A percentile compares a stretch with the other conserved stretches of the same genome.
phyloP scores from a whole-genome alignment of 129 eudicot species.

The Saussurea involucrata region DNA sequence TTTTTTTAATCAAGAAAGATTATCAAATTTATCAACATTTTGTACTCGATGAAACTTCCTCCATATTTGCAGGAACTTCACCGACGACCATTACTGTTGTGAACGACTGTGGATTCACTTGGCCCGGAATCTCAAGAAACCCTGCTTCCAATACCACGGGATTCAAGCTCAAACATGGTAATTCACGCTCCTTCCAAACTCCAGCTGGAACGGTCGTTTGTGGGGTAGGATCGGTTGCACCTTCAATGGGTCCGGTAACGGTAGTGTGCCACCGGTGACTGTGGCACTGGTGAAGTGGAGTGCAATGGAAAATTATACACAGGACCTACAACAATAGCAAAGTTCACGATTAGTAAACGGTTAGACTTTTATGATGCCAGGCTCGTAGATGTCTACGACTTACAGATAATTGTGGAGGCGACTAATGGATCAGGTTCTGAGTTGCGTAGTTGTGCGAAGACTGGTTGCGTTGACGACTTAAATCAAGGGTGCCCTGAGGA shows the following conservation, averaged over 20 bases:
- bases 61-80: constrained; percentile 21
- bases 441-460: constrained; percentile 19
- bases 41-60: background rate
- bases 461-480: constrained; percentile 33
- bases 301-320: background rate
- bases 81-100: constrained; percentile 7
- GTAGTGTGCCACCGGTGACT: constrained; percentile 15
- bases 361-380: constrained; percentile 29
- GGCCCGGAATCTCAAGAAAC: background rate
- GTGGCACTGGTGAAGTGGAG: constrained; percentile 12
- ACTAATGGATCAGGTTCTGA: constrained; percentile 20
- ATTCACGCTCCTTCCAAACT: constrained; percentile 13
- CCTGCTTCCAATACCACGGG: background rate
- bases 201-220: constrained; percentile 4
- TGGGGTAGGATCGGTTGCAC: constrained; percentile 26
- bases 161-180: constrained; percentile 16
- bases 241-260: constrained; percentile 3
- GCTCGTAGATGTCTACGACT: constrained; percentile 32
- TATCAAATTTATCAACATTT: too few species aligned
- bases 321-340: constrained; percentile 1
- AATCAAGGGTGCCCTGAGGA: constrained; percentile 24
- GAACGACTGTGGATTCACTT: constrained; percentile 11
- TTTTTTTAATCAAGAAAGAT: too few species aligned
- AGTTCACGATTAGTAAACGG: background rate
- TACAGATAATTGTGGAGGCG: constrained; percentile 36